phyloP scores from a whole-genome alignment of 495 filamentous ascomycete species.

The Penicillium canariense region DNA sequence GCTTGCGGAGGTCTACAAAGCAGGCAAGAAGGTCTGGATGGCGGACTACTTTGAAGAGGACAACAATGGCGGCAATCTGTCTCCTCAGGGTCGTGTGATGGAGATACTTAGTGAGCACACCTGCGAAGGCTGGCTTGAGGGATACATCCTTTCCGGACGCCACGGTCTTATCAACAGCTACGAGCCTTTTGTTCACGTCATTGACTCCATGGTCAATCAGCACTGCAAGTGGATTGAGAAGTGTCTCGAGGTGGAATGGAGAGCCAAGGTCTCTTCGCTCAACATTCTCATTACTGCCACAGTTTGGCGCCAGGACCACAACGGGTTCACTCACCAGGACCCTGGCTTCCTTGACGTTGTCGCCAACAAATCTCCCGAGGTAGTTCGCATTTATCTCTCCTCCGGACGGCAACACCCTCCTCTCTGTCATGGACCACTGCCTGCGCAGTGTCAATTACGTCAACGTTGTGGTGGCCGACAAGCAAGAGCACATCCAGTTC shows the following conservation, averaged over 20 bases:
- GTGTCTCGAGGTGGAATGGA: slow-evolving; percentile 68
- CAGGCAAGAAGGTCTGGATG: slow-evolving; percentile 74
- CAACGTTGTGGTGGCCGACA: slow-evolving; percentile 73
- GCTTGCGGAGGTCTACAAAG: slow-evolving; percentile 62
- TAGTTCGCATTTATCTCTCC: slow-evolving; percentile 76
- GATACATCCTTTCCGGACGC: slow-evolving; percentile 66
- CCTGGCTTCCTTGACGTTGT: slow-evolving; percentile 74
- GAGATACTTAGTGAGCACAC: slow-evolving; percentile 77
- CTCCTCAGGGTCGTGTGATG: slow-evolving; percentile 65
- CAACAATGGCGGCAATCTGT: slow-evolving; percentile 64
- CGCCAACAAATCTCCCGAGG: slow-evolving; percentile 70
- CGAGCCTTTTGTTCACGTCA: slow-evolving; percentile 75
- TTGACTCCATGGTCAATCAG: slow-evolving; percentile 78
- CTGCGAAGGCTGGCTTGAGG: slow-evolving; percentile 74
- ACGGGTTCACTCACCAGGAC: slow-evolving; percentile 77
- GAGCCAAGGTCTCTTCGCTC: slow-evolving; percentile 62
- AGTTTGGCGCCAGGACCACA: slow-evolving; percentile 77
- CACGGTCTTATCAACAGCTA: slow-evolving; percentile 75
- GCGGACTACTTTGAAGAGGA: slow-evolving; percentile 73
- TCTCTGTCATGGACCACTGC: slow-evolving; percentile 67
- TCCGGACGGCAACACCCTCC: slow-evolving; percentile 69
- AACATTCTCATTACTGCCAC: slow-evolving; percentile 74
- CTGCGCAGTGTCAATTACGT: slow-evolving; percentile 69
- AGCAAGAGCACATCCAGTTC: slow-evolving; percentile 72
- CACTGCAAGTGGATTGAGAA: slow-evolving; percentile 82